Evolutionary conservation across 2,329 filamentous ascomycete genomes (phyloP).

Genomic region (Monosporascus sp.): DNA sequence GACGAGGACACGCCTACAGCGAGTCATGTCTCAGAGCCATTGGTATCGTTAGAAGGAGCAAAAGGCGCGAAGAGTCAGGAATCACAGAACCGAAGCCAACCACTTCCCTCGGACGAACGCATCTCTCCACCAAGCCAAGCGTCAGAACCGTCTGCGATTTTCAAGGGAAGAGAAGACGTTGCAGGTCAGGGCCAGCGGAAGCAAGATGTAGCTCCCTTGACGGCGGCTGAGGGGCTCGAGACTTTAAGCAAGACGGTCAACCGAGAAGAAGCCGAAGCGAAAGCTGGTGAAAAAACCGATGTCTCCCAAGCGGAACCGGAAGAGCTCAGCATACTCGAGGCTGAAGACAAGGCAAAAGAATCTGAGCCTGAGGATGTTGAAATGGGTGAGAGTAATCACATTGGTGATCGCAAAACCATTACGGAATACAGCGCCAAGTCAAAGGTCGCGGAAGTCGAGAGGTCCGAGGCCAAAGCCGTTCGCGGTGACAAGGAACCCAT

Average conservation of each 20-base stretch:
- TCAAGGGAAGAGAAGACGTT: slow-evolving; percentile 2
- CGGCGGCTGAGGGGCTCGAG: slow-evolving; percentile 25
- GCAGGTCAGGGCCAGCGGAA: slow-evolving; percentile 4
- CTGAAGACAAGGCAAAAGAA: neutral
- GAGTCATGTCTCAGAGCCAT: neutral
- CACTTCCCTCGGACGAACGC: neutral
- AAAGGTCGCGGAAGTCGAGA: neutral
- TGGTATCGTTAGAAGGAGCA: neutral
- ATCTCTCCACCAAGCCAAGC: neutral
- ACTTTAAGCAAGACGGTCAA: slow-evolving; percentile 17
- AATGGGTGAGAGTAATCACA: neutral
- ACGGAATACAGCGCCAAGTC: neutral
- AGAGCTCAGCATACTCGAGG: neutral
- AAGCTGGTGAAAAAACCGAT: slow-evolving; percentile 5
- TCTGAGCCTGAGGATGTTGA: neutral
- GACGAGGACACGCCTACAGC: neutral
- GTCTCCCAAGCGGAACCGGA: neutral
- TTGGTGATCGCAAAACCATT: neutral
- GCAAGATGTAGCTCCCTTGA: slow-evolving; percentile 5
- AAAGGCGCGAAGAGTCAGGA: slow-evolving; percentile 3
- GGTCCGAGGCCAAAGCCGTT: neutral
- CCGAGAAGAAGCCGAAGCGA: neutral
- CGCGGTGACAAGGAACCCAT: slow-evolving; percentile 1
- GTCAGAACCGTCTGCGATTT: neutral
- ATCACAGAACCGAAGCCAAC: neutral